Evolutionary conservation across 164 flowering plant species (phyloP).

Genomic region (Vitis riparia): DNA sequence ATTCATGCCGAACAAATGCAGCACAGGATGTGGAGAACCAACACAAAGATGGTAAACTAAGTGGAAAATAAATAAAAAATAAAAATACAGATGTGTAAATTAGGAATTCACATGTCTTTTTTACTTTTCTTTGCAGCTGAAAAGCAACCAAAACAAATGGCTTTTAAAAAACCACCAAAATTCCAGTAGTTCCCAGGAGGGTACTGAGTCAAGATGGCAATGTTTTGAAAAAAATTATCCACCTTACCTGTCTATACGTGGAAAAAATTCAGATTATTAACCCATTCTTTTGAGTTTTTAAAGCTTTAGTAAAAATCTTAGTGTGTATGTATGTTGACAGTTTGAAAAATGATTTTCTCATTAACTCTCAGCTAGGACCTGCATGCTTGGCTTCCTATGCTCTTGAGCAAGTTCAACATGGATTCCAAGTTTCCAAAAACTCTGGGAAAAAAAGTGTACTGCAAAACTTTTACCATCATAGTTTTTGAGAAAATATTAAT

Average conservation of each 20-base stretch:
- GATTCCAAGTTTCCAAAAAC: no score
- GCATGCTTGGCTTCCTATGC: background rate
- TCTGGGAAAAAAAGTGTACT: no score
- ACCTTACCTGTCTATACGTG: background rate
- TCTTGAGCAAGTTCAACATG: no score
- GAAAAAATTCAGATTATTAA: background rate
- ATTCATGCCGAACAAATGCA: conserved; percentile 83
- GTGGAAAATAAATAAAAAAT: background rate
- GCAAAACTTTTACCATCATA: no score
- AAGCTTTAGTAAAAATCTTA: background rate
- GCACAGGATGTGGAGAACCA: conserved; percentile 90
- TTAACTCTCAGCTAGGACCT: background rate
- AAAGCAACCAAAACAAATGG: no score
- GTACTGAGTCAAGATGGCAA: background rate
- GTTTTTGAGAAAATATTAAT: no score
- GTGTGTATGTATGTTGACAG: background rate
- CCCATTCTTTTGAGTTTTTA: background rate
- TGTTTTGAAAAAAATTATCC: background rate
- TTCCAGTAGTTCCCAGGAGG: background rate
- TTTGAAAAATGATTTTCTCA: background rate
- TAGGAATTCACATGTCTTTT: background rate
- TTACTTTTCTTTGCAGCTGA: no score
- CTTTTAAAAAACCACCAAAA: background rate
- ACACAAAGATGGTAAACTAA: conserved; percentile 86
- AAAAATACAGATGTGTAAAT: background rate